phyloP scores from a whole-genome alignment of 495 filamentous ascomycete species.

The Clohesyomyces aquaticus region DNA sequence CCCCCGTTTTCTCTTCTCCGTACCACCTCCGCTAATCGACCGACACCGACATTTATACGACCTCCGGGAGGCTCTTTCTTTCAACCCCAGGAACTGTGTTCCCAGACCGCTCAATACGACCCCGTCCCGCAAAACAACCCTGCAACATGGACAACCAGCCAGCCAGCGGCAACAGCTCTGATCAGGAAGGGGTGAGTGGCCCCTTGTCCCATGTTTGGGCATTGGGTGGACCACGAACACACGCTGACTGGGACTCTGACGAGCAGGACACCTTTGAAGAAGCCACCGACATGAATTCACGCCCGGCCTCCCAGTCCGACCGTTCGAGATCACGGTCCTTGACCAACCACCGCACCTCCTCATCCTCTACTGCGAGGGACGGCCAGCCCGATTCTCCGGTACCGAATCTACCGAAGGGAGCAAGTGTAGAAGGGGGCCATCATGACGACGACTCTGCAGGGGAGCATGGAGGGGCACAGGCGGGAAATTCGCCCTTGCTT shows the following conservation, averaged over 20 bases:
- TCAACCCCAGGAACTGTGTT: slow-evolving; percentile 8
- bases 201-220: not conserved
- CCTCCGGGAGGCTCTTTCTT: not conserved
- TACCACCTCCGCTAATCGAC: too few relatives aligned
- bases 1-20: slow-evolving; percentile 1
- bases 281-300: slow-evolving; percentile 38
- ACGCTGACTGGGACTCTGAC: slow-evolving; percentile 14
- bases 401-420: slow-evolving; percentile 24
- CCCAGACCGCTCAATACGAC: not conserved
- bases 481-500: slow-evolving; percentile 32
- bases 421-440: slow-evolving; percentile 4
- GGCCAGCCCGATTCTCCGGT: slow-evolving; percentile 27
- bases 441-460: slow-evolving; percentile 2
- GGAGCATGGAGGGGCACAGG: not conserved
- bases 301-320: slow-evolving; percentile 35
- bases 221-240: not conserved
- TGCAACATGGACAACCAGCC: slow-evolving; percentile 32
- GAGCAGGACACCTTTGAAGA: slow-evolving; percentile 40
- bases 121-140: not conserved
- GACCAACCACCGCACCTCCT: slow-evolving; percentile 24
- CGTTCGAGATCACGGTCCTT: slow-evolving; percentile 36
- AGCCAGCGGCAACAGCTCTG: slow-evolving; percentile 32
- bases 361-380: slow-evolving; percentile 23
- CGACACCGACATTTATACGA: not conserved
- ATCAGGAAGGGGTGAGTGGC: slow-evolving; percentile 31